Percentiles rank a stretch among this genome's conserved stretches.
Conservation (phyloP, 2,329 filamentous ascomycete genomes). For the Phialocephala sp. region DNA sequence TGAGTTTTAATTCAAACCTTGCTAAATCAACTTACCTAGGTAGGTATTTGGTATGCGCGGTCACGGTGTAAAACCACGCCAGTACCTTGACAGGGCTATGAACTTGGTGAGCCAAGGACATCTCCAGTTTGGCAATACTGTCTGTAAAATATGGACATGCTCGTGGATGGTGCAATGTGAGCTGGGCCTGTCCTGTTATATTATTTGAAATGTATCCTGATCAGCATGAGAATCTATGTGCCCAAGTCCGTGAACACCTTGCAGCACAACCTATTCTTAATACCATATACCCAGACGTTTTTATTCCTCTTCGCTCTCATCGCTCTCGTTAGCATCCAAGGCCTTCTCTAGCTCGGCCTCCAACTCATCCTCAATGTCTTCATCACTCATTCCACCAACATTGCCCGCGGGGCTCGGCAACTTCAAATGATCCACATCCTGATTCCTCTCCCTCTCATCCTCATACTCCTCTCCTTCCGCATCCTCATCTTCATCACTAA, state of each 20-base stretch:
- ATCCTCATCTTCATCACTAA: conserved; percentile 54
- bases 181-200: neutral
- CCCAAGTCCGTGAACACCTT: neutral
- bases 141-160: neutral
- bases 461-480: conserved; percentile 55
- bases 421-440: conserved; percentile 51
- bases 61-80: too few species aligned
- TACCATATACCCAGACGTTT: neutral
- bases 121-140: too few species aligned
- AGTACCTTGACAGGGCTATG: too few species aligned
- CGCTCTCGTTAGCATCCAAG: conserved; percentile 39
- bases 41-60: too few species aligned
- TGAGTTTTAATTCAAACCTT: too few species aligned
- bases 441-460: conserved; percentile 43
- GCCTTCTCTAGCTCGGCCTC: conserved; percentile 43
- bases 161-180: neutral
- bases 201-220: neutral
- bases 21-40: too few species aligned
- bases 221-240: neutral
- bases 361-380: conserved; percentile 42
- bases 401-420: conserved; percentile 58
- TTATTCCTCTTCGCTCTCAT: conserved; percentile 45
- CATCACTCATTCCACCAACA: conserved; percentile 37
- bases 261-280: neutral
- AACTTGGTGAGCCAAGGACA: too few species aligned